Evolutionary conservation across 208 protist species (phyloP).

Genomic region (Giardia duodenalis): DNA sequence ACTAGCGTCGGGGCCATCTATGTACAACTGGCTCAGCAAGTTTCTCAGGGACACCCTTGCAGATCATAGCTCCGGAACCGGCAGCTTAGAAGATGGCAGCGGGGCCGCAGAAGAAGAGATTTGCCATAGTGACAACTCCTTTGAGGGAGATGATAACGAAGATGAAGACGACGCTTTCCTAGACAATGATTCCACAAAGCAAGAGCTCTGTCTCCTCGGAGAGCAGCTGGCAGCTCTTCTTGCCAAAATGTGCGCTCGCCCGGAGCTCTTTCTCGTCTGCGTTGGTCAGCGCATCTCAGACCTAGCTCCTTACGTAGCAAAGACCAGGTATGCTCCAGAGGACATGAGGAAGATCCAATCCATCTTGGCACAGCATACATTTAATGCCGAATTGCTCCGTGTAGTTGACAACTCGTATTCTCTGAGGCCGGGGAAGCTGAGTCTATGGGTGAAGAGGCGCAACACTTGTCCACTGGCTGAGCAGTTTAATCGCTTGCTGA

Average conservation of each 20-base stretch:
- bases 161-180: not conserved
- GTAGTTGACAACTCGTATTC: too few relatives aligned
- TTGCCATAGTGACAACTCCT: not conserved
- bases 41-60: too few relatives aligned
- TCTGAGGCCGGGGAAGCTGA: too few relatives aligned
- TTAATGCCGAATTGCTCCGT: too few relatives aligned
- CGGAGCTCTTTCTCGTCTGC: not conserved
- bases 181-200: not conserved
- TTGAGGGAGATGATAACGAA: too few relatives aligned
- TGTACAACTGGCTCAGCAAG: not conserved
- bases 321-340: not conserved
- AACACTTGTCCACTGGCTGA: too few relatives aligned
- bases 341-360: not conserved
- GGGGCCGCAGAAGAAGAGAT: not conserved
- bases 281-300: not conserved
- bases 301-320: not conserved
- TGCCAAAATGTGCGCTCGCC: not conserved
- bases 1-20: not conserved
- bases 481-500: too few relatives aligned
- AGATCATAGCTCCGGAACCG: too few relatives aligned
- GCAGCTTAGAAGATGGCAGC: not conserved
- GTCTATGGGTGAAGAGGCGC: too few relatives aligned
- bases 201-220: not conserved
- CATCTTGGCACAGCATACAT: not conserved
- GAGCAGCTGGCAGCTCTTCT: not conserved